phyloP scores from a whole-genome alignment of 169 alveolate genomes.

The Cryptosporidium andersoni region DNA sequence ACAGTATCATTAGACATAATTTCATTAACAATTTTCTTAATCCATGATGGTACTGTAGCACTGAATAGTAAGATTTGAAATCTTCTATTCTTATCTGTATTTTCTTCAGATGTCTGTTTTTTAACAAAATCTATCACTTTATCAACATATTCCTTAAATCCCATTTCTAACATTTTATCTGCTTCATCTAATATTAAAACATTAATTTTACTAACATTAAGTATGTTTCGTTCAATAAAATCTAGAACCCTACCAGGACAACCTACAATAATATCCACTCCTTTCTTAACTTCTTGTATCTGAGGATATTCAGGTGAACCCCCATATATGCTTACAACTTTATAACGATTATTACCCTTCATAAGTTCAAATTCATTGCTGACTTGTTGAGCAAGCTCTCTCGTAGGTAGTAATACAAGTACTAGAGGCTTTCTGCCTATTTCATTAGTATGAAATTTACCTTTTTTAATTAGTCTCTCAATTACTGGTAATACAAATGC shows the following conservation, averaged over 20 bases:
- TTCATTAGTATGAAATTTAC: constrained; percentile 72
- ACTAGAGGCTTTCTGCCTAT: constrained; percentile 78
- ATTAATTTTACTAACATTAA: constrained; percentile 75
- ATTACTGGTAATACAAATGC: constrained; percentile 85
- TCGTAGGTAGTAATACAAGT: constrained; percentile 91
- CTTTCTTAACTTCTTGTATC: constrained; percentile 79
- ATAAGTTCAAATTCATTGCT: constrained; percentile 85
- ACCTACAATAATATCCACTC: constrained; percentile 86
- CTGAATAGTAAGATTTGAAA: constrained; percentile 86
- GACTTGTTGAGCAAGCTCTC: constrained; percentile 93
- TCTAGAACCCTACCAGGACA: constrained; percentile 91
- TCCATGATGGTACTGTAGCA: constrained; percentile 93
- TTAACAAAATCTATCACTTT: constrained; percentile 80
- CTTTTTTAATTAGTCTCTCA: constrained; percentile 81
- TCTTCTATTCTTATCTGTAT: constrained; percentile 27
- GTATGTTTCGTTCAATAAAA: constrained; percentile 82
- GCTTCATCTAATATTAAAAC: constrained; percentile 83
- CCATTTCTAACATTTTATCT: constrained; percentile 87
- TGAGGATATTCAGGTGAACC: constrained; percentile 84
- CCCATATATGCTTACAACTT: constrained; percentile 84
- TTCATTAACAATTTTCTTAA: constrained; percentile 77
- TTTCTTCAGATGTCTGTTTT: constrained; percentile 63
- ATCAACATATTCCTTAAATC: constrained; percentile 84
- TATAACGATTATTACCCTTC: constrained; percentile 77
- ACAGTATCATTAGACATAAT: constrained; percentile 72